A percentile compares a stretch with the other conserved stretches of the same genome.
Evolutionary conservation across 352 stramenopile species (phyloP).

Genomic region (Globisporangium spinosum): DNA sequence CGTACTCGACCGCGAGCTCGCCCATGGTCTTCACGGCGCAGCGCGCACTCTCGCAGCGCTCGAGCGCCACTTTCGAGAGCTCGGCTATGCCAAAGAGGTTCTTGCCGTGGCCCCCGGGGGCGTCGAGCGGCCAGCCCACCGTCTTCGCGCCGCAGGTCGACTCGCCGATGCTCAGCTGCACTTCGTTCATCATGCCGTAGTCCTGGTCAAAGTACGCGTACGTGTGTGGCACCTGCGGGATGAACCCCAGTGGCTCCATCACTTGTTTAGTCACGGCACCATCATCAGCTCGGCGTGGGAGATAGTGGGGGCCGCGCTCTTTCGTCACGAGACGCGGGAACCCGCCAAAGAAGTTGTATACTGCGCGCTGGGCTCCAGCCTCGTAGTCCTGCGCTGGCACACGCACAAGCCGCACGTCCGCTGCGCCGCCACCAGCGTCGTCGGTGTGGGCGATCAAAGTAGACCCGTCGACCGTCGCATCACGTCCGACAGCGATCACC

Average conservation of each 20-base stretch:
- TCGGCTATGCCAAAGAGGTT: conserved; percentile 78
- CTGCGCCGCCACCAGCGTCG: conserved; percentile 49
- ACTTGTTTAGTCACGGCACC: conserved; percentile 15
- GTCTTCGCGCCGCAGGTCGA: conserved; percentile 72
- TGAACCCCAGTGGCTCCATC: conserved; percentile 52
- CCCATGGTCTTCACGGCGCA: conserved; percentile 84
- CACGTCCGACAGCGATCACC: conserved; percentile 62
- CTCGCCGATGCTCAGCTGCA: conserved; percentile 85
- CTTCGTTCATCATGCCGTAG: conserved; percentile 90
- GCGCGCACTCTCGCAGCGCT: conserved; percentile 62
- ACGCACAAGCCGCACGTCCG: conserved; percentile 77
- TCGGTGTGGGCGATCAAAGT: conserved; percentile 77
- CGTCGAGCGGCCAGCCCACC: conserved; percentile 41
- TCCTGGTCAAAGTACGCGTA: conserved; percentile 89
- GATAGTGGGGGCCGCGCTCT: conserved; percentile 57
- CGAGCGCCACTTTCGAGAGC: conserved; percentile 77
- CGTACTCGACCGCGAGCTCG: conserved; percentile 79
- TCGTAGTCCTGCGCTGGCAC: conserved; percentile 66
- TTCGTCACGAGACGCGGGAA: conserved; percentile 51
- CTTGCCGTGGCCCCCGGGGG: conserved; percentile 37
- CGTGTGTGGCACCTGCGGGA: conserved; percentile 80
- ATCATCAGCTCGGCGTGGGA: conserved; percentile 16
- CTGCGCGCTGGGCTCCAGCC: conserved; percentile 25
- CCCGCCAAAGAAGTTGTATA: conserved; percentile 45
- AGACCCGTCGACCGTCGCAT: conserved; percentile 63